A percentile compares a stretch with the other conserved stretches of the same genome.
Conservation (phyloP, 83 land plant species). For the Thuja plicata region DNA sequence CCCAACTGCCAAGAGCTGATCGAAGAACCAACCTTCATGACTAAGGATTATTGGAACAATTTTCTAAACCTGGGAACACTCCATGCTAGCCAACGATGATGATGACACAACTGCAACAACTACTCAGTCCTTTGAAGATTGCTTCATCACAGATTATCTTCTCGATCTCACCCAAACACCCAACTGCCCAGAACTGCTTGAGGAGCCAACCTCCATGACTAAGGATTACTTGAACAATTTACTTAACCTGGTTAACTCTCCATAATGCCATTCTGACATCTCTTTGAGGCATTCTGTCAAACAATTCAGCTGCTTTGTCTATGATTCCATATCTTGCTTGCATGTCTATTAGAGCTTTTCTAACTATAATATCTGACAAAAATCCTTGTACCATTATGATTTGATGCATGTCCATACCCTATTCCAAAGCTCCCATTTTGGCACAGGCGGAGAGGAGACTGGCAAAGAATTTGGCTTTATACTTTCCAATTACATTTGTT, state of each 20-base stretch:
- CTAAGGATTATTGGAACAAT: constrained; percentile 44
- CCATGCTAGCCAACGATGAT: background rate
- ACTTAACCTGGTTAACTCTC: constrained; percentile 51
- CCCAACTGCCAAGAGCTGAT: background rate
- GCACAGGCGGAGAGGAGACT: no score
- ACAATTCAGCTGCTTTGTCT: no score
- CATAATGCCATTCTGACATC: constrained; percentile 3
- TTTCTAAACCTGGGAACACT: constrained; percentile 28
- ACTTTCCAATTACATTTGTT: no score
- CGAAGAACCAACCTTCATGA: background rate
- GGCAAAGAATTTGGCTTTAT: no score
- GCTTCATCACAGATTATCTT: background rate
- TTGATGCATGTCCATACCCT: no score
- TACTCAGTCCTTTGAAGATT: background rate
- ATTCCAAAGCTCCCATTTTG: no score
- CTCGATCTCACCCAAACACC: background rate
- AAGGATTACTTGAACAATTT: constrained; percentile 52
- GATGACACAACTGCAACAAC: background rate
- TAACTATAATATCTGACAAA: no score
- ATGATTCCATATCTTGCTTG: no score
- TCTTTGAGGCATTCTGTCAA: no score
- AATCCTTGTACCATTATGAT: no score
- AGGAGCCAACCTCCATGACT: background rate
- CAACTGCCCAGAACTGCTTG: background rate
- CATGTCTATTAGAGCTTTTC: no score